A percentile compares a stretch with the other conserved stretches of the same genome.
Conservation (phyloP, 345 rosid genomes). For the Draba incana region DNA sequence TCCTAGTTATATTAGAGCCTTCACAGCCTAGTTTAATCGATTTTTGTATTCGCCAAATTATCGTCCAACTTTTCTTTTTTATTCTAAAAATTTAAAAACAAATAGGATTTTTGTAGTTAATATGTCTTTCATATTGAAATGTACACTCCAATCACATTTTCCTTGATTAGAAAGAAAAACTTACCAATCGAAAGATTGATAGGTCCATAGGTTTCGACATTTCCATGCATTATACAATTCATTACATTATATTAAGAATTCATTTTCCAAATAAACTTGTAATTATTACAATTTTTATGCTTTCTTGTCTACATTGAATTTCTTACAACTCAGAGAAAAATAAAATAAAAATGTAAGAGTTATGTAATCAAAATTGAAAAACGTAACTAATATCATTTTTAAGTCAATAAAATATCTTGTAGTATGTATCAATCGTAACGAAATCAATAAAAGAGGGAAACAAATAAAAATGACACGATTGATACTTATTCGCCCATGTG, state of each 20-base stretch:
- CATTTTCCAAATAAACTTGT: neutral
- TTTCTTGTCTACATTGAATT: neutral
- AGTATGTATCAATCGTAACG: constrained; percentile 1
- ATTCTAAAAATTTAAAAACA: neutral
- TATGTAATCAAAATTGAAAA: no score
- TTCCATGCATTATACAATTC: constrained; percentile 3
- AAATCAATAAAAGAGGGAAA: constrained; percentile 5
- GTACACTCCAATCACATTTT: constrained; percentile 15
- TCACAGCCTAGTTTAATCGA: no score
- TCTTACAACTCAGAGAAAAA: no score
- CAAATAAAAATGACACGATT: constrained; percentile 20
- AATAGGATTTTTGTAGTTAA: constrained; percentile 1
- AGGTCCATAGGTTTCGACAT: constrained; percentile 25
- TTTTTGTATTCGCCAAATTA: no score
- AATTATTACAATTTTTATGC: neutral
- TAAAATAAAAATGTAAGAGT: no score
- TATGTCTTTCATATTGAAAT: neutral
- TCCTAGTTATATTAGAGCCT: no score
- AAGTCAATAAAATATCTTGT: no score
- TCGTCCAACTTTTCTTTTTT: neutral
- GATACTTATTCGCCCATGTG: constrained; percentile 23
- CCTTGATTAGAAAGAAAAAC: constrained; percentile 20
- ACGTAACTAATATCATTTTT: no score
- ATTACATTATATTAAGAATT: no score
- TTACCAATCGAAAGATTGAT: neutral